Percentiles rank a stretch among this genome's conserved stretches.
Conservation (phyloP, 306 rosid genomes). For the Quercus berberidifolia region DNA sequence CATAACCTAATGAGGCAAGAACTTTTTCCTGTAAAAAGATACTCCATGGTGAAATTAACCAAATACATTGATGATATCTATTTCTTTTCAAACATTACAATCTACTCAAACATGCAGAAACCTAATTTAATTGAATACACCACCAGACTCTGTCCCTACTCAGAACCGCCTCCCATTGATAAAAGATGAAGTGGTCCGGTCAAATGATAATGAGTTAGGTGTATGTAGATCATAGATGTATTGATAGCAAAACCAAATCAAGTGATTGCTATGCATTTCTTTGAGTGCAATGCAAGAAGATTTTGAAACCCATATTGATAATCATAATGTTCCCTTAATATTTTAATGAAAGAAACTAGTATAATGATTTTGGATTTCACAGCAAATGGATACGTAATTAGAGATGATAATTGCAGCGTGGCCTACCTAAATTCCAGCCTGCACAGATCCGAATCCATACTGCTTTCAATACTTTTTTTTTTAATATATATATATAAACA, state of each 20-base stretch:
- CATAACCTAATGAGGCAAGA: too few relatives aligned
- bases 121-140: too few relatives aligned
- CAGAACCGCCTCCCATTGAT: conserved; percentile 1
- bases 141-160: neutral
- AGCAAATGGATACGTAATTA: conserved; percentile 4
- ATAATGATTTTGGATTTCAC: conserved; percentile 15
- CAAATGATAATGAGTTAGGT: conserved; percentile 2
- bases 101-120: too few relatives aligned
- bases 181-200: conserved; percentile 21
- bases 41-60: too few relatives aligned
- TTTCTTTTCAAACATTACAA: too few relatives aligned
- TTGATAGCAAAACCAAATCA: conserved; percentile 11
- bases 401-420: conserved; percentile 2
- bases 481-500: too few relatives aligned
- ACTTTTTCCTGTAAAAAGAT: too few relatives aligned
- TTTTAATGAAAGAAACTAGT: neutral
- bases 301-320: conserved; percentile 4
- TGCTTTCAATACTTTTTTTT: neutral
- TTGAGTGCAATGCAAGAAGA: conserved; percentile 55
- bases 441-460: neutral
- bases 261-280: conserved; percentile 23
- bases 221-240: conserved; percentile 22
- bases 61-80: too few relatives aligned
- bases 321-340: conserved; percentile 8
- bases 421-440: neutral